A percentile compares a stretch with the other conserved stretches of the same genome.
Evolutionary conservation across 1,139 yeast genomes (phyloP).

Genomic region (Hansenula sp.): DNA sequence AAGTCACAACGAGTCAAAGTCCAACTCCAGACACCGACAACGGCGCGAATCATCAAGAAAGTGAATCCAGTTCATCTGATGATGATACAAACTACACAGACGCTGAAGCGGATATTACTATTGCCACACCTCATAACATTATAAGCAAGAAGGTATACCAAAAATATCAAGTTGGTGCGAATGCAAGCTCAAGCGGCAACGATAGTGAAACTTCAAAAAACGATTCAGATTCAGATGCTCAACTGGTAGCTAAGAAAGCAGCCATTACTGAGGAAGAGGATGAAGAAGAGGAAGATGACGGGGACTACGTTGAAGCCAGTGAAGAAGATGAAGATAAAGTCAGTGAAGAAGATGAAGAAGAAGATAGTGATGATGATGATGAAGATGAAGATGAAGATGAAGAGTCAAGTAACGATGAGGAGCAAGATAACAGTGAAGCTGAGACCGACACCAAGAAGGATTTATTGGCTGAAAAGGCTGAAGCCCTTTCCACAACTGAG

Average conservation of each 20-base stretch:
- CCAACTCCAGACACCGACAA: neutral
- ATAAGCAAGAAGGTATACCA: slow-evolving; percentile 1
- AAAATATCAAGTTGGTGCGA: neutral
- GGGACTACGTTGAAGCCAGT: slow-evolving; percentile 17
- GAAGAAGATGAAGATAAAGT: slow-evolving; percentile 14
- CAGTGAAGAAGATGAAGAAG: slow-evolving; percentile 1
- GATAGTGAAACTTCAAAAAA: neutral
- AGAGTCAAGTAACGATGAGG: slow-evolving; percentile 6
- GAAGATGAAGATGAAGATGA: slow-evolving; percentile 16
- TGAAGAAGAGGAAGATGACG: slow-evolving; percentile 20
- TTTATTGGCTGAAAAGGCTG: slow-evolving; percentile 31
- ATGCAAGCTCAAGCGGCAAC: neutral
- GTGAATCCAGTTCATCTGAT: neutral
- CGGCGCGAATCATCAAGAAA: neutral
- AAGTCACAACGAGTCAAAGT: slow-evolving; percentile 2
- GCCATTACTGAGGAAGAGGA: slow-evolving; percentile 4
- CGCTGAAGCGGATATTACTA: slow-evolving; percentile 14
- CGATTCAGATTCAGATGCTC: neutral
- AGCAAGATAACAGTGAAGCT: slow-evolving; percentile 6
- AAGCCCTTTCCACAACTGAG: slow-evolving; percentile 9
- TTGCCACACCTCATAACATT: slow-evolving; percentile 3
- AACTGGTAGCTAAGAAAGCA: slow-evolving; percentile 2
- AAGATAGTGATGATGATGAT: slow-evolving; percentile 10
- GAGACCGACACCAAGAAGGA: slow-evolving; percentile 26
- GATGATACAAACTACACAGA: slow-evolving; percentile 26